A percentile compares a stretch with the other conserved stretches of the same genome.
Conservation (phyloP, 257 asterid genomes). For the Anisodus acutangulus region DNA sequence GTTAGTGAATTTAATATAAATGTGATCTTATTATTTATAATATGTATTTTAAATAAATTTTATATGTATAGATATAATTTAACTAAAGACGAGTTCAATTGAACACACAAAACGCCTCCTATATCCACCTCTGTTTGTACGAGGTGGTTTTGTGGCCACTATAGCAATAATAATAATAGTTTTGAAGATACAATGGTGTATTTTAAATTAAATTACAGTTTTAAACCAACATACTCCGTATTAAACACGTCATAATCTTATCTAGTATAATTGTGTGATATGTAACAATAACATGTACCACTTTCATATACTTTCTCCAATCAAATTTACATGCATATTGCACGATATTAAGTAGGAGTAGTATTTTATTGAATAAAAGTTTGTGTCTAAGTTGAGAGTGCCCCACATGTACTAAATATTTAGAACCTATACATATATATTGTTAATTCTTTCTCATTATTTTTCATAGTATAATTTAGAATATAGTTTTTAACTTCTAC, state of each 20-base stretch:
- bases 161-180: no score
- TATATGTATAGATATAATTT: not conserved
- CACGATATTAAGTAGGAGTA: no score
- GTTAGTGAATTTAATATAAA: not conserved
- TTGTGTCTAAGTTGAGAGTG: not conserved
- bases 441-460: not conserved
- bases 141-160: no score
- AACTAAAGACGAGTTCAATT: not conserved
- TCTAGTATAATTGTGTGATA: not conserved
- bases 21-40: no score
- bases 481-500: not conserved
- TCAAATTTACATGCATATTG: not conserved
- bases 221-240: no score
- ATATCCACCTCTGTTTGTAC: not conserved
- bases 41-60: no score
- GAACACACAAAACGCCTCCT: not conserved
- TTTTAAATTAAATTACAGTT: no score
- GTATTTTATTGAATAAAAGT: no score
- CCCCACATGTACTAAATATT: not conserved
- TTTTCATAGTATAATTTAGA: not conserved
- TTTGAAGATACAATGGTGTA: no score
- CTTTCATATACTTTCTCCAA: not conserved
- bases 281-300: not conserved
- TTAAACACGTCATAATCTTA: no score
- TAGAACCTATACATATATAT: no score